phyloP scores from a whole-genome alignment of 768 basidiomycete genomes.

The Gelatoporia subvermispora region DNA sequence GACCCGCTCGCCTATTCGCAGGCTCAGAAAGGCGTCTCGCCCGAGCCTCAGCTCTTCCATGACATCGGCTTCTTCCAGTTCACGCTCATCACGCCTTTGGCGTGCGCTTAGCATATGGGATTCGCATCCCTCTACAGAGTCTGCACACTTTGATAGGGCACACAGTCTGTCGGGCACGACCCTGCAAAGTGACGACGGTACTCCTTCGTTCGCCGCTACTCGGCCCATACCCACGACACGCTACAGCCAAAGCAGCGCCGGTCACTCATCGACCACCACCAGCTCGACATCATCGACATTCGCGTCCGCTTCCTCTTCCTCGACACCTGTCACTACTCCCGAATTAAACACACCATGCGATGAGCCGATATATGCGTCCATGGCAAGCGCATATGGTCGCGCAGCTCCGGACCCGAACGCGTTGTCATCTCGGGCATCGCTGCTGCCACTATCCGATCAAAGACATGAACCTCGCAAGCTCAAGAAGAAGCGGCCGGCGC shows the following conservation, averaged over 20 bases:
- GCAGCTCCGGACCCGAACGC: not conserved
- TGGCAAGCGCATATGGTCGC: no score
- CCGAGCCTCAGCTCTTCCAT: not conserved
- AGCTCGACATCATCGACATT: not conserved
- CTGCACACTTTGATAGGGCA: no score
- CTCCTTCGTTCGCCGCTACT: not conserved
- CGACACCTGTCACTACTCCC: constrained; percentile 15
- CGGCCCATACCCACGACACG: not conserved
- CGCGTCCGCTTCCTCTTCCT: not conserved
- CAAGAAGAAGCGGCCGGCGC: constrained; percentile 13
- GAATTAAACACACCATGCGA: constrained; percentile 5
- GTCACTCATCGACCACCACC: constrained; percentile 2
- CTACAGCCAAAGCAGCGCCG: not conserved
- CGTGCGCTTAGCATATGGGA: constrained; percentile 1
- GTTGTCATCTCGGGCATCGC: not conserved
- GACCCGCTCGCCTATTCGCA: not conserved
- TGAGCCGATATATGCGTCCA: no score
- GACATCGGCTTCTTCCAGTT: not conserved
- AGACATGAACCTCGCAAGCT: constrained; percentile 12
- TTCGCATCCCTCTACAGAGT: not conserved
- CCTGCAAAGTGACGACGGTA: no score
- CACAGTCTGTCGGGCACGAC: no score
- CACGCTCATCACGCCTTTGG: not conserved
- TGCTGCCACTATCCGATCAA: not conserved
- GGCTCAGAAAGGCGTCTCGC: not conserved